Evolutionary conservation across 192 early-diverging fungal genomes (phyloP), one percentile per base, ranked within the genome.

Genomic region (Thamnidium elegans): DNA sequence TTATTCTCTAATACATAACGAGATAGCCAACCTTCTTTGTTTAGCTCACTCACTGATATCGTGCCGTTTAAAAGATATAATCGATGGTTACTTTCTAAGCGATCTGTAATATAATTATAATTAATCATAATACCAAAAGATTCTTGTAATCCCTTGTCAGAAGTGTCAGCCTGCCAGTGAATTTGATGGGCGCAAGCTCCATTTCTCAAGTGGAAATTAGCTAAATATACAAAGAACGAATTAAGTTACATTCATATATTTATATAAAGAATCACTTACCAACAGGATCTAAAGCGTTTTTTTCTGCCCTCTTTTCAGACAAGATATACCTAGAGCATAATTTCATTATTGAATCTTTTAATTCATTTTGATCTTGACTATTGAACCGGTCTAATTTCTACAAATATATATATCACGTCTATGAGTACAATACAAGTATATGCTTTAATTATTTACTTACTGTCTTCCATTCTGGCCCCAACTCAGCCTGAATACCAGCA

Each of bases 101-200:
- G 75, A 36, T 83, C 78, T 43, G 91, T 64, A 9, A 88, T 72
- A 70, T 98, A 98, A 59, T 91, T 84, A 72, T 95, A 98, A 73
- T 98, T 97, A 50, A 92, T 84, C 96, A 98, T 98, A 50, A 98
- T 87, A 3, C 93, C 94, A 64, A 89, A 90, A 13, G 93, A 94
- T 65, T 96, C 88, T 7, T 82, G 68, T 55, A 95, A 73, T 4
- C 96, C 94, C 68, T 85, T 87, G 7, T 81, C 74, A 31, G 93
- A 92, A 0, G 80, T 83, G 69, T 96, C 93, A 15, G 87, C 94
- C 60, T 88, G 81, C 93, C 93, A 96, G 73, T 96, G 93, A 60
- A 96, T 59, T 3, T 87, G 84, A 63, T 95, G 85, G 8, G 94
- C 81, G 65, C 90, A 92, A 0, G 94, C 93, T 7, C 96, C 96